Evolutionary conservation across 2,329 filamentous ascomycete genomes (phyloP).

Genomic region (Thyridium curvatum): DNA sequence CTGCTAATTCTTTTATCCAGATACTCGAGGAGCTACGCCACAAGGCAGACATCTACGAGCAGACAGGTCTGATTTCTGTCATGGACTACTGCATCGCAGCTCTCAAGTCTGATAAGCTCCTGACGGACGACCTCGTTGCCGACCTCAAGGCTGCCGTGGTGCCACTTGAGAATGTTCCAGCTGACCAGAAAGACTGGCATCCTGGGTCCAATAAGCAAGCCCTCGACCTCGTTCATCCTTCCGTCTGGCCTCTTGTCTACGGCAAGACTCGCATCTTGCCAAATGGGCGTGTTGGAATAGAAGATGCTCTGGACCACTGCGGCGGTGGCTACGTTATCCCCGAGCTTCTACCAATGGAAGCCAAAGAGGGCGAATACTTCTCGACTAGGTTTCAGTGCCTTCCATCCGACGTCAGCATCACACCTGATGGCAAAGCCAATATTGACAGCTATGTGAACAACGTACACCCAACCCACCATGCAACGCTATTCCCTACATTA

Average conservation of each 20-base stretch:
- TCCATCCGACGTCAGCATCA: slow-evolving; percentile 26
- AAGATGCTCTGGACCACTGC: slow-evolving; percentile 15
- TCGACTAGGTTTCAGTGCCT: slow-evolving; percentile 25
- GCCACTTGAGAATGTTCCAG: slow-evolving; percentile 35
- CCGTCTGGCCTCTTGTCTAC: slow-evolving; percentile 49
- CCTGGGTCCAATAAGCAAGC: slow-evolving; percentile 45
- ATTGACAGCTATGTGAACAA: slow-evolving; percentile 41
- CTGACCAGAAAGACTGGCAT: slow-evolving; percentile 40
- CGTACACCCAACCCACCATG: slow-evolving; percentile 27
- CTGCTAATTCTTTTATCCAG: too few species aligned
- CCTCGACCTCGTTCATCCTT: slow-evolving; percentile 53
- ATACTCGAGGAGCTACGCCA: slow-evolving; percentile 37
- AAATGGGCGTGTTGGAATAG: slow-evolving; percentile 20
- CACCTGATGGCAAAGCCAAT: slow-evolving; percentile 16
- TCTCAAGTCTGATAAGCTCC: slow-evolving; percentile 45
- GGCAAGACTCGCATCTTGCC: slow-evolving; percentile 21
- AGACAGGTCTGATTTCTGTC: slow-evolving; percentile 31
- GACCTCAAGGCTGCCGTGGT: slow-evolving; percentile 30
- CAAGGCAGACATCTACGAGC: slow-evolving; percentile 38
- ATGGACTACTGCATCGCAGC: slow-evolving; percentile 33
- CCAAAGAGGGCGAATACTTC: not conserved
- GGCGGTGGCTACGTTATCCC: slow-evolving; percentile 7
- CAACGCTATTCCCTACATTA: slow-evolving; percentile 23
- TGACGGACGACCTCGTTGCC: slow-evolving; percentile 22
- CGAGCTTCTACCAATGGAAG: not conserved